Base-by-base conservation (phyloP, 1,139 yeast species). In the Kodamaea sp. region DNA sequence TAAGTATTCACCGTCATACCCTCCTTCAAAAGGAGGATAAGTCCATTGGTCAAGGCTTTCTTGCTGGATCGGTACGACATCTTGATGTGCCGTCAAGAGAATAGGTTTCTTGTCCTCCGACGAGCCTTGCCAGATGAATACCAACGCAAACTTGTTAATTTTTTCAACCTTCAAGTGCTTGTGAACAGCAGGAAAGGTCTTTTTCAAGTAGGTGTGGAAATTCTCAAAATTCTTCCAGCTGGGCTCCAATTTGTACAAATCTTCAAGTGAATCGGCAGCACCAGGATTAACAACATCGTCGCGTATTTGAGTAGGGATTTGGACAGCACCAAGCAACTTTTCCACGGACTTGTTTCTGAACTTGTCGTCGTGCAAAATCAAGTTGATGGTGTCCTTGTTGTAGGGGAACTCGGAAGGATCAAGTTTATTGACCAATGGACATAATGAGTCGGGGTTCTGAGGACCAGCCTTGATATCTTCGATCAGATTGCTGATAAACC, bases 251-350 rank as follows among this genome's bases (percentile, higher is more conserved):
- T 56, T 37, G 39, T 51, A 59, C 34, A 62, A 49, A 15, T 58
- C 62, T 15, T 57, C 53, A 28, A 46, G 38, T 8, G 53, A 29
- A 8, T 57, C 48, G 5, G 56, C 47, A 9, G 46, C 32, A 10
- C 50, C 49, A 0, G 65, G 66, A 32, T 55, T 55, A 7, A 51
- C 48, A 53, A 63, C 57, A 7, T 63, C 66, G 51, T 84, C 94
- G 42, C 63, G 76, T 12, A 78, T 70, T 46, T 76, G 80, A 5
- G 92, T 82, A 12, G 85, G 79, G 31, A 82, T 62, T 46, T 68
- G 69, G 20, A 85, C 66, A 1, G 89, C 80, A 9, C 76, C 78
- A 7, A 73, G 57, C 26, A 80, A 59, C 44, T 68, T 71, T 9
- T 55, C 46, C 18, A 72, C 65, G 0, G 82, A 69, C 3, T 47